Conservation (phyloP, 495 filamentous ascomycete genomes). For the Aspergillus hancockii region DNA sequence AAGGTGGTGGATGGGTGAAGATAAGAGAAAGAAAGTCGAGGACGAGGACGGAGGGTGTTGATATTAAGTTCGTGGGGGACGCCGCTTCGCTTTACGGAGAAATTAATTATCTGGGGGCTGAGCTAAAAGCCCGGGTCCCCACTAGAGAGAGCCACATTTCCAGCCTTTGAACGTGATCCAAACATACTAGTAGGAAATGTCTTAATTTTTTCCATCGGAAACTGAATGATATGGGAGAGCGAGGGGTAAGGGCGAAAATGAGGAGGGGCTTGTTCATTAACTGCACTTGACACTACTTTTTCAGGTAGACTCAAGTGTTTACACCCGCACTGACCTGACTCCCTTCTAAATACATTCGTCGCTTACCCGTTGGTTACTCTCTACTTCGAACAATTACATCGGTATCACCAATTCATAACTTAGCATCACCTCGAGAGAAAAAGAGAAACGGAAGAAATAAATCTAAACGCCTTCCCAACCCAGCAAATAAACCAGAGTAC, state of each 20-base stretch:
- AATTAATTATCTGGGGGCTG: conserved; percentile 1
- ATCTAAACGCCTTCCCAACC: background rate
- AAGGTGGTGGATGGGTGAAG: conserved; percentile 2
- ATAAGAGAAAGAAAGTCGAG: conserved; percentile 20
- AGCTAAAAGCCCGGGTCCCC: conserved; percentile 11
- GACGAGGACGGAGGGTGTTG: conserved; percentile 1
- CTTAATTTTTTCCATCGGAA: background rate
- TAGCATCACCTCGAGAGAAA: background rate
- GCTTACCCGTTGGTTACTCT: background rate
- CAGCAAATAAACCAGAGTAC: background rate
- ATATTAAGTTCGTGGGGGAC: background rate
- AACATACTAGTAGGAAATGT: background rate
- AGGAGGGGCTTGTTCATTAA: no score
- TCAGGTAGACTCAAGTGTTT: background rate
- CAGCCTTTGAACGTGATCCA: background rate
- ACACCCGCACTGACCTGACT: background rate
- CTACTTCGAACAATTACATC: background rate
- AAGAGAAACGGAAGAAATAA: no score
- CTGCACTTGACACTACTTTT: no score
- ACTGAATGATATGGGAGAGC: no score
- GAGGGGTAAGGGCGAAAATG: no score
- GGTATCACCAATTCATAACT: background rate
- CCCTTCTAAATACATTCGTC: no score
- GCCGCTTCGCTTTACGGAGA: background rate
- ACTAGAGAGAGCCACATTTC: conserved; percentile 1